phyloP scores from a whole-genome alignment of 495 filamentous ascomycete species.

The Evansstolkia leycettana region DNA sequence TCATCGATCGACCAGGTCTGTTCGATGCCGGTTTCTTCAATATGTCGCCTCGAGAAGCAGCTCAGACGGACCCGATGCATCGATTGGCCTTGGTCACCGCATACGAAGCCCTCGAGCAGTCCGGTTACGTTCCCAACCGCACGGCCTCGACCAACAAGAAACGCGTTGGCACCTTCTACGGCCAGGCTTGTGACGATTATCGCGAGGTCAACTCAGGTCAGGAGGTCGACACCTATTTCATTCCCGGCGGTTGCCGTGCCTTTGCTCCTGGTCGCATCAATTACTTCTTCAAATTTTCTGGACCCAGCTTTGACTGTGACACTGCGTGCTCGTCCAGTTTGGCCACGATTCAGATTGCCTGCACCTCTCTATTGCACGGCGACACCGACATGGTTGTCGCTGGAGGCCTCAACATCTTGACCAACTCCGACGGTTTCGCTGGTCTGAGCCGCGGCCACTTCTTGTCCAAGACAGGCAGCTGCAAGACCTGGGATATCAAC shows the following conservation, averaged over 20 bases:
- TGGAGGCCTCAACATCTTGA: constrained; percentile 71
- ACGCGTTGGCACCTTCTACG: constrained; percentile 23
- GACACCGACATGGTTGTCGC: constrained; percentile 79
- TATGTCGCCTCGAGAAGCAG: constrained; percentile 19
- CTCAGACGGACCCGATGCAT: constrained; percentile 19
- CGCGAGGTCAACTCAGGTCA: constrained; percentile 16
- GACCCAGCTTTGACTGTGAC: constrained; percentile 75
- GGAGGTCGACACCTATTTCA: constrained; percentile 13
- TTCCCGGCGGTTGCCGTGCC: constrained; percentile 14
- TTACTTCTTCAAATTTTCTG: constrained; percentile 75
- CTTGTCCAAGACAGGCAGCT: constrained; percentile 52
- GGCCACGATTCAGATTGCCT: constrained; percentile 74
- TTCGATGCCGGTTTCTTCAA: constrained; percentile 25
- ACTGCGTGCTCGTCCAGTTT: constrained; percentile 84
- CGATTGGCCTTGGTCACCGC: constrained; percentile 20
- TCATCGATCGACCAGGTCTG: constrained; percentile 19
- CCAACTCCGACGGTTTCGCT: constrained; percentile 74
- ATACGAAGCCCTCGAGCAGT: constrained; percentile 25
- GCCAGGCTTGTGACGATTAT: constrained; percentile 20
- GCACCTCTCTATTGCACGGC: constrained; percentile 65
- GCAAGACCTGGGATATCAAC: constrained; percentile 55
- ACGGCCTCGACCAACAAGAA: constrained; percentile 9
- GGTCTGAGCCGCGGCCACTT: constrained; percentile 77
- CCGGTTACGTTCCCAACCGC: constrained; percentile 15
- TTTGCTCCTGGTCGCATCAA: constrained; percentile 36